Evolutionary conservation across 1,284 basidiomycete species (phyloP).

Genomic region (Ceratobasidium sp.): DNA sequence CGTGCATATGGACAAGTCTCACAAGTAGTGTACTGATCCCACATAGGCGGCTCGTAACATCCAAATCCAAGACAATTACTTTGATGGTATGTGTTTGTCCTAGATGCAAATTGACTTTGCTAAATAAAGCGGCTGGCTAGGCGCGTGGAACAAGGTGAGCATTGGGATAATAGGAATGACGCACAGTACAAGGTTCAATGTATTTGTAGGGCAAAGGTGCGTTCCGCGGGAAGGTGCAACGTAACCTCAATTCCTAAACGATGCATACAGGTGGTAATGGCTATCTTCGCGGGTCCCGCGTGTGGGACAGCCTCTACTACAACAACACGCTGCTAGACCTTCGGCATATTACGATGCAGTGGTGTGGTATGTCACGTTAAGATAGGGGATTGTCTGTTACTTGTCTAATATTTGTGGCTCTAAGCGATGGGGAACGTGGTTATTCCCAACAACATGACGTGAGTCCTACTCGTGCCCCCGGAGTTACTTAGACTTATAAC

Average conservation of each 20-base stretch:
- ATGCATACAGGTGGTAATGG: conserved; percentile 30
- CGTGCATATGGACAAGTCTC: neutral
- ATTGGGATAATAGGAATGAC: too few relatives aligned
- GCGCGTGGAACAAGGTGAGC: conserved; percentile 39
- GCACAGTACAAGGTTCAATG: neutral
- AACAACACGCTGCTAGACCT: conserved; percentile 37
- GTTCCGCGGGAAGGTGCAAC: too few relatives aligned
- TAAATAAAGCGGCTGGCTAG: neutral
- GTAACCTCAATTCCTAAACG: too few relatives aligned
- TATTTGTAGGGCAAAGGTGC: conserved; percentile 24
- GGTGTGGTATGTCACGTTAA: conserved; percentile 25
- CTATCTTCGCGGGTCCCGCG: conserved; percentile 37
- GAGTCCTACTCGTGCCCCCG: neutral
- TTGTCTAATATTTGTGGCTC: neutral
- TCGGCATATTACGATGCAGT: conserved; percentile 35
- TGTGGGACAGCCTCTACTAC: conserved; percentile 37
- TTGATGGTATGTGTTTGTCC: conserved; percentile 28
- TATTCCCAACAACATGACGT: conserved; percentile 37
- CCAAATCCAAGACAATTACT: conserved; percentile 40
- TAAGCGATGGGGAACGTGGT: conserved; percentile 38
- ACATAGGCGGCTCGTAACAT: conserved; percentile 24
- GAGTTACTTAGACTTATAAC: neutral
- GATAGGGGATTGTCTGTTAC: neutral
- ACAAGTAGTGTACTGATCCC: neutral
- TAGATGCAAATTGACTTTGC: neutral